Conservation (phyloP, 2,329 filamentous ascomycete species). For the Aspergillus tubingensis region DNA sequence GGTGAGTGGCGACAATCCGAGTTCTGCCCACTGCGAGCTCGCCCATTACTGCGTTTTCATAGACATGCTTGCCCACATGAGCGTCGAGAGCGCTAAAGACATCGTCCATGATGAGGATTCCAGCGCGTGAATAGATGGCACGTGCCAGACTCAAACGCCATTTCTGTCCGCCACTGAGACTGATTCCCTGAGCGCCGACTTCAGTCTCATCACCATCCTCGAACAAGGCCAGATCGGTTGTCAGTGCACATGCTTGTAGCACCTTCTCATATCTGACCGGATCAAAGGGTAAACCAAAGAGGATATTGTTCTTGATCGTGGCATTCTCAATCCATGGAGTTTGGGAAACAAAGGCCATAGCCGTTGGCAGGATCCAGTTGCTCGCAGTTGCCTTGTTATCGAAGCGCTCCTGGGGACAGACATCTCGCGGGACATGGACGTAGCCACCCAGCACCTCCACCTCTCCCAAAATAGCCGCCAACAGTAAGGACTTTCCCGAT, state of each 20-base stretch:
- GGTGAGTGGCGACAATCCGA: slow-evolving; percentile 76
- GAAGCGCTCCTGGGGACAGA: slow-evolving; percentile 53
- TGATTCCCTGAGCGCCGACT: slow-evolving; percentile 59
- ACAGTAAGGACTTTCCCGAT: slow-evolving; percentile 72
- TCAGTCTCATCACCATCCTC: slow-evolving; percentile 74
- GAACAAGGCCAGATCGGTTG: slow-evolving; percentile 73
- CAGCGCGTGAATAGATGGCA: slow-evolving; percentile 74
- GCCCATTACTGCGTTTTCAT: slow-evolving; percentile 71
- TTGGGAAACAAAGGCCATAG: slow-evolving; percentile 72
- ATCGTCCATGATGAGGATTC: slow-evolving; percentile 74
- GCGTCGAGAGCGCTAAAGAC: slow-evolving; percentile 79
- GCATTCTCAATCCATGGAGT: slow-evolving; percentile 83
- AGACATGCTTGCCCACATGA: slow-evolving; percentile 74
- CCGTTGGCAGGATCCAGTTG: slow-evolving; percentile 69
- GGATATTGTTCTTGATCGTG: slow-evolving; percentile 72
- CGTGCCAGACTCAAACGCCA: slow-evolving; percentile 77
- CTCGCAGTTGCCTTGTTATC: slow-evolving; percentile 45
- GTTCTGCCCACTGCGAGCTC: slow-evolving; percentile 68
- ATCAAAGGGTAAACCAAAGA: slow-evolving; percentile 71
- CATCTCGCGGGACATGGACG: slow-evolving; percentile 61
- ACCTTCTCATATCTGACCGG: slow-evolving; percentile 67
- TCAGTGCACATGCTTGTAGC: slow-evolving; percentile 68
- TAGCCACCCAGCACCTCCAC: slow-evolving; percentile 66
- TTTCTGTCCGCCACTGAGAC: slow-evolving; percentile 79
- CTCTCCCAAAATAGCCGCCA: slow-evolving; percentile 73